Evolutionary conservation across 179 eudicot species (phyloP), one percentile per base, ranked within the genome.

Genomic region (Amaranthus tricolor): DNA sequence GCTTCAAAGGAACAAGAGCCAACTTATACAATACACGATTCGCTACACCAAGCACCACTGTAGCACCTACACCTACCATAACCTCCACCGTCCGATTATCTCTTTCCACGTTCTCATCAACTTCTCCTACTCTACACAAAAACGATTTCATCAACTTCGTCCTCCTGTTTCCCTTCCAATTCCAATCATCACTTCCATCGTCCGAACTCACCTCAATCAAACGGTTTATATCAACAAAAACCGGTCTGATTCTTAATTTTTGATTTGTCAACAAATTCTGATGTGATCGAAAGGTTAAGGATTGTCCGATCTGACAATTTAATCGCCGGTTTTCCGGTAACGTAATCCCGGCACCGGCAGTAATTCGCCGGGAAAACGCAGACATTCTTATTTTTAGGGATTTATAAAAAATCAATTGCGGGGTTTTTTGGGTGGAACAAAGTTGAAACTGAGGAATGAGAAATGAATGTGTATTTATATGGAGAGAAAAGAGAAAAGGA

Each of bases 1-100:
- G 88, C 77, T 86, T 90, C 59, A 95, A 84, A 9, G 99, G 99
- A 68, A 92, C 98, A 75, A 95, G 81, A 9, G 99, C 99, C 53
- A 94, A 76, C 80, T 95, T 95, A 74, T 95, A 90, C 52, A 94
- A 77, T 66, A 95, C 99, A 21, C 99, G 86, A 85, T 93, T 93
- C 56, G 87, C 98, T 7, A 94, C 98, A 2, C 98, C 98, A 50
- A 94, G 71, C 43, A 87, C 94, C 82, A 95, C 90, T 82, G 97
- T 92, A 16, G 76, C 81, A 20, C 76, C 88, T 72, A 88, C 92
- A 65, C 97, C 98, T 14, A 83, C 70, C 81, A 82, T 47, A 67
- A 92, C 87, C 83, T 92, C 85, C 83, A 63, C 82, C 74, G 71
- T 6, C 82, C 57, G 62, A 68, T 77, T 64, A 53, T 6, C 66